Percentiles rank a stretch among this genome's conserved stretches.
Evolutionary conservation across 495 filamentous ascomycete species (phyloP).

Genomic region (Aspergillus sclerotioniger): DNA sequence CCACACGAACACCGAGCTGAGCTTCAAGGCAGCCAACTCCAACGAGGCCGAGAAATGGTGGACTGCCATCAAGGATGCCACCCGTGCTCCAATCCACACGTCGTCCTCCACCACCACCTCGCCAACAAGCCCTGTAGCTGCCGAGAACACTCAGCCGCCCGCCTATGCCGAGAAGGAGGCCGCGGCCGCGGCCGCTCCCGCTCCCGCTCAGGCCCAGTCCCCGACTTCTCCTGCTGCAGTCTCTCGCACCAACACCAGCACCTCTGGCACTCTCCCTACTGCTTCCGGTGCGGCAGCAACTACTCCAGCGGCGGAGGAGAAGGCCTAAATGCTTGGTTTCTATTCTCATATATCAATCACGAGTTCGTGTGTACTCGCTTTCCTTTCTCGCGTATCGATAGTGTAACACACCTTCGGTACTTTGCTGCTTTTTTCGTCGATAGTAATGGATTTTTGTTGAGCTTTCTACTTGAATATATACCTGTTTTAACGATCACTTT

Average conservation of each 20-base stretch:
- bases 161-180: conserved; percentile 29
- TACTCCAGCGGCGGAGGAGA: background rate
- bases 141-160: conserved; percentile 19
- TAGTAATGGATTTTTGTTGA: too few relatives aligned
- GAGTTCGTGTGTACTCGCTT: too few relatives aligned
- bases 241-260: conserved; percentile 12
- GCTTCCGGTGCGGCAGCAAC: background rate
- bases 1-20: conserved; percentile 60
- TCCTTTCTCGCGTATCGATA: too few relatives aligned
- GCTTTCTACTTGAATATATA: too few relatives aligned
- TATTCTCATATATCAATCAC: too few relatives aligned
- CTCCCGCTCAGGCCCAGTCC: background rate
- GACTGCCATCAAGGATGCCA: conserved; percentile 58
- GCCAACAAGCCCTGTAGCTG: conserved; percentile 13
- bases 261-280: conserved; percentile 3
- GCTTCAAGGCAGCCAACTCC: conserved; percentile 71
- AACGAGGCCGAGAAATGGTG: conserved; percentile 80
- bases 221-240: conserved; percentile 11
- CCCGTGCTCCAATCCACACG: conserved; percentile 18
- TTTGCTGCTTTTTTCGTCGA: too few relatives aligned
- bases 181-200: conserved; percentile 3
- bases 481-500: too few relatives aligned
- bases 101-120: conserved; percentile 14
- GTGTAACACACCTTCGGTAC: too few relatives aligned
- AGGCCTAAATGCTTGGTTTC: too few relatives aligned